Conservation (phyloP, 345 rosid genomes). For the Lepidium africanum region DNA sequence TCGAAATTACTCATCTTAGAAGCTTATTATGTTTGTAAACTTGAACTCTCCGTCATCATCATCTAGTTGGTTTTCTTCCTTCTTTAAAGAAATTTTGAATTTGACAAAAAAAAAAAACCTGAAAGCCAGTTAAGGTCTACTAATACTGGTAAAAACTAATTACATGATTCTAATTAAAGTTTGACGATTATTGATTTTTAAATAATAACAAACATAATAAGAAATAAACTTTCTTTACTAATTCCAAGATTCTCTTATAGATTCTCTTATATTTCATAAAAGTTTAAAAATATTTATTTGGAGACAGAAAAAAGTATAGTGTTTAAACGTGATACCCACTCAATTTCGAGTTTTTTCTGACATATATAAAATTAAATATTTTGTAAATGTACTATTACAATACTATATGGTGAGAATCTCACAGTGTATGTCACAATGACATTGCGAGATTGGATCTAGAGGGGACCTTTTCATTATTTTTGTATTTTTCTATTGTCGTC, state of each 20-base stretch:
- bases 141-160: too few species aligned
- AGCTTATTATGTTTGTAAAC: too few species aligned
- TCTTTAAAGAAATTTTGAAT: too few species aligned
- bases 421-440: constrained; percentile 15
- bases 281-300: background rate
- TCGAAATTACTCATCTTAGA: too few species aligned
- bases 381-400: background rate
- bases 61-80: too few species aligned
- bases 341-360: constrained; percentile 4
- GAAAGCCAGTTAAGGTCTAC: too few species aligned
- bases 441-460: constrained; percentile 13
- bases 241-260: background rate
- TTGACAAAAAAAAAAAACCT: too few species aligned
- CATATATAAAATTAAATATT: background rate
- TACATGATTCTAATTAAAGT: background rate
- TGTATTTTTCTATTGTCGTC: background rate
- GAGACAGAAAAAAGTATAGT: background rate
- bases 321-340: constrained; percentile 20
- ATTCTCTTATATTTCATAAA: background rate
- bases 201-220: background rate
- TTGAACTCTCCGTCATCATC: too few species aligned
- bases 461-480: background rate
- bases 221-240: background rate
- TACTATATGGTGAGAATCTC: constrained; percentile 7
- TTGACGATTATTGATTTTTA: background rate